Conservation (phyloP, 2,329 filamentous ascomycete species). For the Fragosphaeria purpurea region DNA sequence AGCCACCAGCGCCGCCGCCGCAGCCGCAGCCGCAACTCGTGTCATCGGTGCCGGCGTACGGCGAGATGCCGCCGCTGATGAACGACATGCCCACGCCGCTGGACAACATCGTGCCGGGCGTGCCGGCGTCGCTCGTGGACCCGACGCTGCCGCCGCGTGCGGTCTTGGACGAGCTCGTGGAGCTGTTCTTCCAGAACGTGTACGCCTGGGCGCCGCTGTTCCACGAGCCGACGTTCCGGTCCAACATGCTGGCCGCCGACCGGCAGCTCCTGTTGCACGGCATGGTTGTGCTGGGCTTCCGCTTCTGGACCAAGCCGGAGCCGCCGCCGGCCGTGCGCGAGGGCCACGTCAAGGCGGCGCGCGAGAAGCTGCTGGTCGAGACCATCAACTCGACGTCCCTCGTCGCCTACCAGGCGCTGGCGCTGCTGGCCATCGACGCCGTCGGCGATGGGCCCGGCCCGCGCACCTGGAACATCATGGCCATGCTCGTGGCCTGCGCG, state of each 20-base stretch:
- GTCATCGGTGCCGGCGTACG: no score
- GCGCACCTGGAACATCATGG: conserved; percentile 11
- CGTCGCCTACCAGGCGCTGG: conserved; percentile 5
- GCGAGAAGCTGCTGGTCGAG: conserved; percentile 5
- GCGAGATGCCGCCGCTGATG: no score
- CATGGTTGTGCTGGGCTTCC: conserved; percentile 7
- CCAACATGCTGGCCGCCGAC: not conserved
- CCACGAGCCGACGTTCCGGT: conserved; percentile 2
- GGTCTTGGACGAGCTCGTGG: conserved; percentile 7
- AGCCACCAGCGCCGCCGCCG: no score
- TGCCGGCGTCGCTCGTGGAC: not conserved
- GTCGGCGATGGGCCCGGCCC: conserved; percentile 9
- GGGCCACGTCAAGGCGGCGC: conserved; percentile 1
- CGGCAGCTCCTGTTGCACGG: conserved; percentile 8
- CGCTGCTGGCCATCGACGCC: conserved; percentile 8
- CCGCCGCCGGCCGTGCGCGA: not conserved
- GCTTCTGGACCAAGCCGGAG: conserved; percentile 5
- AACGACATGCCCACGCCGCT: not conserved
- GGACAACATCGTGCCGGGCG: not conserved
- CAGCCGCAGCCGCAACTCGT: no score
- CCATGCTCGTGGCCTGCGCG: conserved; percentile 9
- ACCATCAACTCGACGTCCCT: conserved; percentile 8
- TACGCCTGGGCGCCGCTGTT: conserved; percentile 11
- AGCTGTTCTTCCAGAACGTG: conserved; percentile 7
- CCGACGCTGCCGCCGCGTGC: conserved; percentile 4